A percentile compares a stretch with the other conserved stretches of the same genome.
These are phyloP conservation scores for Cymbopogon flexuosus DNA, from an alignment of 202 grass and related monocot genomes.

Conservation along the genomic window DNA sequence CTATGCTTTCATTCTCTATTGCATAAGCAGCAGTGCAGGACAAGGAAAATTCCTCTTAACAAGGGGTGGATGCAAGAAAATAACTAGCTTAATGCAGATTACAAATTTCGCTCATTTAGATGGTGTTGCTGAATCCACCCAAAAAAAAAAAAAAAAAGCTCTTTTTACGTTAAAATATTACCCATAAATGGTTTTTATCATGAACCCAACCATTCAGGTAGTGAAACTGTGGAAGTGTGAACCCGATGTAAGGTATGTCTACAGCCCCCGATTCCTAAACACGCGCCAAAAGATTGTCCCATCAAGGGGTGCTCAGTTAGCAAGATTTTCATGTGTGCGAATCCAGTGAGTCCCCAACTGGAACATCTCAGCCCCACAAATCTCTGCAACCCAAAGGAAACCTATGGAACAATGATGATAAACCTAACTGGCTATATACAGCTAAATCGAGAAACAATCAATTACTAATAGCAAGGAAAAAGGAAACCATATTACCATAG, in stretches of 20 bases:
- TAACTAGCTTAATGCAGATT: neutral
- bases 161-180: neutral
- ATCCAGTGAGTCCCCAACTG: neutral
- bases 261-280: neutral
- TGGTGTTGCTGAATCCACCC: neutral
- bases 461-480: neutral
- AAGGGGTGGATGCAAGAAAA: neutral
- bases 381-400: neutral
- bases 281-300: neutral
- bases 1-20: neutral
- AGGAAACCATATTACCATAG: neutral
- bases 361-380: neutral
- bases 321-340: neutral
- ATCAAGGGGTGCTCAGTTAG: neutral
- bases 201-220: neutral
- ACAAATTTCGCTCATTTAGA: neutral
- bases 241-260: neutral
- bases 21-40: neutral
- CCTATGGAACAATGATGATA: slow-evolving; percentile 4
- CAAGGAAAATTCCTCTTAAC: neutral
- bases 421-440: neutral
- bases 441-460: slow-evolving; percentile 1
- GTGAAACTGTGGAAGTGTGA: neutral
- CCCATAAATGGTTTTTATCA: neutral
- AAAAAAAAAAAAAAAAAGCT: neutral